A percentile compares a stretch with the other conserved stretches of the same genome.
phyloP scores from a whole-genome alignment of 2,329 filamentous ascomycete species.

The Diaporthe sp. region DNA sequence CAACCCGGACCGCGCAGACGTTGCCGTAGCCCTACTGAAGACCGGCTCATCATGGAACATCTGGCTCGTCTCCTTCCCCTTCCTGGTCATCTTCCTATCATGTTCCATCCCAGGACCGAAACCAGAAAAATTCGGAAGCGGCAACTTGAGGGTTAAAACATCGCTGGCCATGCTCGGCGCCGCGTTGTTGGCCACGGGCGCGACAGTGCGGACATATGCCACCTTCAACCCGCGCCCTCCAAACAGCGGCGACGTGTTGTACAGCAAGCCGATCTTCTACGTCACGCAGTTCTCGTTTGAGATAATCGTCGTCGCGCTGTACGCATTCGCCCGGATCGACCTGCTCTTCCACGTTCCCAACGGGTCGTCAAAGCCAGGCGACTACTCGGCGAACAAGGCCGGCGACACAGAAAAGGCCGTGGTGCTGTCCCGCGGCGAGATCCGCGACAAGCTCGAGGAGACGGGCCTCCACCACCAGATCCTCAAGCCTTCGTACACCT shows the following conservation, averaged over 20 bases:
- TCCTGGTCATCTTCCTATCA: slow-evolving; percentile 44
- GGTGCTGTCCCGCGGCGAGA: slow-evolving; percentile 40
- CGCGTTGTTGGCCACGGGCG: slow-evolving; percentile 42
- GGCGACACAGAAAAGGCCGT: slow-evolving; percentile 21
- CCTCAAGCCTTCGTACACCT: slow-evolving; percentile 30
- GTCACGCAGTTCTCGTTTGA: slow-evolving; percentile 53
- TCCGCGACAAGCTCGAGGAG: slow-evolving; percentile 39
- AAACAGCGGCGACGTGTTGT: slow-evolving; percentile 47
- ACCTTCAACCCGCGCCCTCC: slow-evolving; percentile 46
- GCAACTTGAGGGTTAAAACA: slow-evolving; percentile 48
- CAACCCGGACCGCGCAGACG: slow-evolving; percentile 40
- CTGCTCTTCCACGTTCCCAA: slow-evolving; percentile 50
- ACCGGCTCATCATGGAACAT: slow-evolving; percentile 44
- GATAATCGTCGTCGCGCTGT: slow-evolving; percentile 46
- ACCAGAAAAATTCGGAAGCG: slow-evolving; percentile 51
- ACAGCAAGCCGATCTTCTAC: slow-evolving; percentile 52
- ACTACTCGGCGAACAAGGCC: slow-evolving; percentile 42
- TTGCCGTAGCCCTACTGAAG: slow-evolving; percentile 41
- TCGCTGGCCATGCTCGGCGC: slow-evolving; percentile 46
- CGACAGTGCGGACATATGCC: slow-evolving; percentile 45
- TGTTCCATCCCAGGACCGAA: slow-evolving; percentile 47
- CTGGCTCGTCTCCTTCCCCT: slow-evolving; percentile 44
- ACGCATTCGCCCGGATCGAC: slow-evolving; percentile 49
- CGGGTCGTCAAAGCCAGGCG: slow-evolving; percentile 47
- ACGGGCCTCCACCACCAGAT: slow-evolving; percentile 42